These are phyloP conservation scores for Rhododendron williamsianum DNA, from an alignment of 148 eudicot species.

Conservation along the genomic window DNA sequence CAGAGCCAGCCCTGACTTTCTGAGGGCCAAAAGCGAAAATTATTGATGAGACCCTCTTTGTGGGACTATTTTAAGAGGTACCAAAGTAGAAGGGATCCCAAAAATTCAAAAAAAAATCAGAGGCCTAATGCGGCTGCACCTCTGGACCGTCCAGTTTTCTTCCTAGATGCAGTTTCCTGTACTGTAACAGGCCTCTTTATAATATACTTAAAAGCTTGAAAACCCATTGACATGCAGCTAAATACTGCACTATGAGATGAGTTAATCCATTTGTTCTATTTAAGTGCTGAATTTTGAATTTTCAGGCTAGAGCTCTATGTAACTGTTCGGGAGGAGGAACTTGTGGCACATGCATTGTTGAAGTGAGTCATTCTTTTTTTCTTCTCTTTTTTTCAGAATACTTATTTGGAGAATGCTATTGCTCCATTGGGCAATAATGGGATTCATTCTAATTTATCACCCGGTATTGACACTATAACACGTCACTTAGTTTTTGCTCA, in stretches of 20 bases:
- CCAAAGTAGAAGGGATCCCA: too few relatives aligned
- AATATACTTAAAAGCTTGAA: too few relatives aligned
- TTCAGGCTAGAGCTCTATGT: constrained; percentile 57
- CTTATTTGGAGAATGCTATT: background rate
- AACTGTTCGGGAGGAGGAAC: constrained; percentile 88
- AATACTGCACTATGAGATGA: background rate
- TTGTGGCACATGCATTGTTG: constrained; percentile 82
- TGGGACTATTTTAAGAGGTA: too few relatives aligned
- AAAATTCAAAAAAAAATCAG: too few relatives aligned
- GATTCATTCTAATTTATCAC: background rate
- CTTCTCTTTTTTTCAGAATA: background rate
- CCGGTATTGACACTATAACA: background rate
- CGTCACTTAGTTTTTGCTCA: background rate
- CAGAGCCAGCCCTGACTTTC: background rate
- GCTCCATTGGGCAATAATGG: background rate
- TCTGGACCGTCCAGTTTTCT: too few relatives aligned
- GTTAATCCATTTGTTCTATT: background rate
- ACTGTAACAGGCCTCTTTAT: too few relatives aligned
- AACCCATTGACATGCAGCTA: too few relatives aligned
- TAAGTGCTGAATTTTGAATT: background rate
- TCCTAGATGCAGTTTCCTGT: too few relatives aligned
- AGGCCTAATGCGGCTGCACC: too few relatives aligned
- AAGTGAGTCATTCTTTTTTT: constrained; percentile 32
- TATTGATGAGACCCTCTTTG: too few relatives aligned
- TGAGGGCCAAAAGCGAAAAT: too few relatives aligned